A percentile compares a stretch with the other conserved stretches of the same genome.
Evolutionary conservation across 805 yeast genomes (phyloP).

Genomic region (Candida suzukii): DNA sequence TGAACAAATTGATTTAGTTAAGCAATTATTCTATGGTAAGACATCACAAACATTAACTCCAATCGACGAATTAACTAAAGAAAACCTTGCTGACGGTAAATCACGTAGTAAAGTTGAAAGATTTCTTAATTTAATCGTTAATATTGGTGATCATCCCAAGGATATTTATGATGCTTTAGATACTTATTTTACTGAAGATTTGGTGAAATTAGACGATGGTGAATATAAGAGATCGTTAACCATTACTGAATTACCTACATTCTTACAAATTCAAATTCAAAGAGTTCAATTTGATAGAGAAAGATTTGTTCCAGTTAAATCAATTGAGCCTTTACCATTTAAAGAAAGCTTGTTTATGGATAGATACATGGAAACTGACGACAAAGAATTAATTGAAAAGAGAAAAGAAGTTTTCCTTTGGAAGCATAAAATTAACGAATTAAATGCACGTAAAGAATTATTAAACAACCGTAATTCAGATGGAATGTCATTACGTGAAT

Average conservation of each 20-base stretch:
- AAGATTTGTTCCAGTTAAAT: slow-evolving; percentile 68
- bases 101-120: slow-evolving; percentile 57
- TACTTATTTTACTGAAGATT: slow-evolving; percentile 70
- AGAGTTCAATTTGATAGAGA: slow-evolving; percentile 85
- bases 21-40: slow-evolving; percentile 76
- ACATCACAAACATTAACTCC: slow-evolving; percentile 72
- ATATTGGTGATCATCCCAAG: slow-evolving; percentile 82
- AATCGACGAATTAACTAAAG: slow-evolving; percentile 24
- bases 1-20: slow-evolving; percentile 80
- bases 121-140: slow-evolving; percentile 75
- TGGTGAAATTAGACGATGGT: slow-evolving; percentile 63
- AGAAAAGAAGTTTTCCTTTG: slow-evolving; percentile 54
- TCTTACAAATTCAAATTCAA: slow-evolving; percentile 88
- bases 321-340: slow-evolving; percentile 76
- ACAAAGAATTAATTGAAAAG: slow-evolving; percentile 42
- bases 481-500: slow-evolving; percentile 42
- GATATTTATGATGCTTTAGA: slow-evolving; percentile 89
- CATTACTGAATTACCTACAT: slow-evolving; percentile 64
- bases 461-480: slow-evolving; percentile 40
- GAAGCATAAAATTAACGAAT: slow-evolving; percentile 44
- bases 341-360: slow-evolving; percentile 77
- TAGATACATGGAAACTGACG: slow-evolving; percentile 70
- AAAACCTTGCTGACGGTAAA: slow-evolving; percentile 16
- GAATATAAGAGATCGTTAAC: slow-evolving; percentile 68
- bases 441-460: slow-evolving; percentile 36